A percentile compares a stretch with the other conserved stretches of the same genome.
Evolutionary conservation across 805 yeast species (phyloP).

Genomic region (Candida peoriensis): DNA sequence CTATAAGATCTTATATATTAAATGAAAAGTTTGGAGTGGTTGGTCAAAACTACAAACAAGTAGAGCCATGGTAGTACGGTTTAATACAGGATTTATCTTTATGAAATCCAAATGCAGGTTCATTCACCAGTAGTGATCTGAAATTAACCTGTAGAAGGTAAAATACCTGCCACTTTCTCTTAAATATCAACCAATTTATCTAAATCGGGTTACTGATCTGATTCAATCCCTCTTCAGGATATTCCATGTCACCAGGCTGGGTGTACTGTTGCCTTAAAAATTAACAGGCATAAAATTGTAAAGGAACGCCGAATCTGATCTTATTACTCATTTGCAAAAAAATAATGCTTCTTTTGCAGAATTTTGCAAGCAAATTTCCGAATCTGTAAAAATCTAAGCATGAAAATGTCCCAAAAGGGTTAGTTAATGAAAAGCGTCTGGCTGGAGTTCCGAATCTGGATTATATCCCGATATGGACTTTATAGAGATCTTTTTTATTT

Average conservation of each 20-base stretch:
- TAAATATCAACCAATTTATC: background rate
- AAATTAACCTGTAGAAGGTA: too few species aligned
- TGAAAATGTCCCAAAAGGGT: conserved; percentile 1
- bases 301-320: too few species aligned
- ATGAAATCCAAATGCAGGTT: too few species aligned
- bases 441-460: conserved; percentile 1
- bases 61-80: too few species aligned
- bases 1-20: background rate
- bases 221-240: background rate
- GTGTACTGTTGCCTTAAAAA: background rate
- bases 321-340: too few species aligned
- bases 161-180: background rate
- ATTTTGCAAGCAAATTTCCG: conserved; percentile 2
- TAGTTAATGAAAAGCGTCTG: too few species aligned
- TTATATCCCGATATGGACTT: background rate
- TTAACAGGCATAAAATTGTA: background rate
- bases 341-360: conserved; percentile 1
- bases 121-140: too few species aligned
- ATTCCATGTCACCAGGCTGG: background rate
- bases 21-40: background rate
- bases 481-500: background rate
- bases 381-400: background rate
- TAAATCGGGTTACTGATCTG: background rate
- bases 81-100: too few species aligned
- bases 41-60: too few species aligned